These are phyloP conservation scores for Sanghuangporus weigelae DNA, from an alignment of 1,284 basidiomycete species.

Conservation along the genomic window DNA sequence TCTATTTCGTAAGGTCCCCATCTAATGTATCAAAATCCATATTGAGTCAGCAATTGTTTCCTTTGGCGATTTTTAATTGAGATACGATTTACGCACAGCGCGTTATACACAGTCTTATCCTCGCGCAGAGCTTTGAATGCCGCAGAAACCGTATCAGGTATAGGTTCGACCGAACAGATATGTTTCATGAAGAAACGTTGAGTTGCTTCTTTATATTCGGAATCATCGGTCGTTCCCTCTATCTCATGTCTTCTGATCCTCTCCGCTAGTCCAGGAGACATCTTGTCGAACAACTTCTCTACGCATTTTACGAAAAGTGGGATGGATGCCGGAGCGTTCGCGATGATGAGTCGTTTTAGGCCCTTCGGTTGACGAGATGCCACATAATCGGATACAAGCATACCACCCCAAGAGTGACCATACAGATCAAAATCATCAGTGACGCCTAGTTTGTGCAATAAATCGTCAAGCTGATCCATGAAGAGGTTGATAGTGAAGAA, in stretches of 20 bases:
- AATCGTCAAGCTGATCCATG: slow-evolving; percentile 42
- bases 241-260: slow-evolving; percentile 23
- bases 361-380: slow-evolving; percentile 19
- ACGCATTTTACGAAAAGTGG: background rate
- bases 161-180: slow-evolving; percentile 22
- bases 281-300: slow-evolving; percentile 11
- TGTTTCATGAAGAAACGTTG: slow-evolving; percentile 21
- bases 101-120: slow-evolving; percentile 25
- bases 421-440: slow-evolving; percentile 34
- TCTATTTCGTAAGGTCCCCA: slow-evolving; percentile 29
- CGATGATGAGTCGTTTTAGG: slow-evolving; percentile 26
- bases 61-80: background rate
- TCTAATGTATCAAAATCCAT: slow-evolving; percentile 19
- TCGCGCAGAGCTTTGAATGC: slow-evolving; percentile 23
- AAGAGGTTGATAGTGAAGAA: slow-evolving; percentile 48
- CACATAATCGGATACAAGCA: slow-evolving; percentile 35
- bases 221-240: slow-evolving; percentile 24
- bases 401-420: slow-evolving; percentile 49
- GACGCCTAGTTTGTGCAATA: slow-evolving; percentile 36
- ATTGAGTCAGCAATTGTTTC: too few species aligned
- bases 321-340: slow-evolving; percentile 22
- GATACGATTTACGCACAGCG: slow-evolving; percentile 20
- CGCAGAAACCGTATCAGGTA: slow-evolving; percentile 21
- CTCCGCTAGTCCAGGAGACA: slow-evolving; percentile 22
- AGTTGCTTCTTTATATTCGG: slow-evolving; percentile 25